Evolutionary conservation across 495 filamentous ascomycete genomes (phyloP).

Genomic region (Terfezia claveryi): DNA sequence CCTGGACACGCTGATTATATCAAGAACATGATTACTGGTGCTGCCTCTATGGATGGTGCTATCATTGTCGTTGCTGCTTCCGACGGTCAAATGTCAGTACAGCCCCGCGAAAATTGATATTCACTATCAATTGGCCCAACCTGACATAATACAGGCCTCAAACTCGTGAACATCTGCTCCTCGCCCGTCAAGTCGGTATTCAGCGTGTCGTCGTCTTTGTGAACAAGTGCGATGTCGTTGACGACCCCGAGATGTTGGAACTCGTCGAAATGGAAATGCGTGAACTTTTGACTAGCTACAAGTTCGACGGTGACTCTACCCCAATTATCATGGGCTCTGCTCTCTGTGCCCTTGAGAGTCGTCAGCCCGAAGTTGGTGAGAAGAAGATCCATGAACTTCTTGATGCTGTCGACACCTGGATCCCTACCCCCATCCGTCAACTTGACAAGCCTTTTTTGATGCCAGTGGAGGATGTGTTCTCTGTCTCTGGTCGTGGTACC

Average conservation of each 20-base stretch:
- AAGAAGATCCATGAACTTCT: slow-evolving; percentile 73
- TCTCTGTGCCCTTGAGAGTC: slow-evolving; percentile 78
- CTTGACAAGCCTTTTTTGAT: slow-evolving; percentile 96
- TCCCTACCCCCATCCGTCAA: slow-evolving; percentile 76
- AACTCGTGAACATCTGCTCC: slow-evolving; percentile 91
- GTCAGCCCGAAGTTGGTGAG: slow-evolving; percentile 66
- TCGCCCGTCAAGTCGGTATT: slow-evolving; percentile 93
- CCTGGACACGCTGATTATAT: slow-evolving; percentile 99
- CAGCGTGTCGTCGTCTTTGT: slow-evolving; percentile 97
- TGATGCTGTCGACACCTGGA: slow-evolving; percentile 81
- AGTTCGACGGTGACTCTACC: slow-evolving; percentile 94
- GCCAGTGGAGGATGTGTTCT: slow-evolving; percentile 97
- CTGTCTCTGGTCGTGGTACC: slow-evolving; percentile 89
- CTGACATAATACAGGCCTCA: slow-evolving; percentile 41
- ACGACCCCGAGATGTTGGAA: slow-evolving; percentile 98
- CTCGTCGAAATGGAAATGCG: slow-evolving; percentile 99
- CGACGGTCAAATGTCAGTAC: slow-evolving; percentile 77
- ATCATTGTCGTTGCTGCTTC: slow-evolving; percentile 97
- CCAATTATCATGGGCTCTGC: slow-evolving; percentile 92
- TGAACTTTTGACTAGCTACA: slow-evolving; percentile 74
- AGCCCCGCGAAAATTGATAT: not conserved
- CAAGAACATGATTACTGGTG: slow-evolving; percentile 99
- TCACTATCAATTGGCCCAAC: slow-evolving; percentile 13
- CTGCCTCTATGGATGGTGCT: slow-evolving; percentile 91
- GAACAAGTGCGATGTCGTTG: slow-evolving; percentile 93